A percentile compares a stretch with the other conserved stretches of the same genome.
Conservation (phyloP, 495 filamentous ascomycete species). For the Hypoxylon trugodes region DNA sequence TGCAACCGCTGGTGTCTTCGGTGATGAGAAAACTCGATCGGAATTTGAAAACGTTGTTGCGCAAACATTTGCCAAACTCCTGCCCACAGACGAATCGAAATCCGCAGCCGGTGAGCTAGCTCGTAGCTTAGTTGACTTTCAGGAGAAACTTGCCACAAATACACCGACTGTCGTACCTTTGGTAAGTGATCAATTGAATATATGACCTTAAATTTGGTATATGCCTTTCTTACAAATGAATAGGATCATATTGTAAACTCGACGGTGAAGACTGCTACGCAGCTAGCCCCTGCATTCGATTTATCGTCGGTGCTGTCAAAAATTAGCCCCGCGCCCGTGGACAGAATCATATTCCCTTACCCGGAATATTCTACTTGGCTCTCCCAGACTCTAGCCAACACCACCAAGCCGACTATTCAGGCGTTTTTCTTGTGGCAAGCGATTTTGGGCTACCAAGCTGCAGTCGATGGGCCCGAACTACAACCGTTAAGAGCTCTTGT, state of each 20-base stretch:
- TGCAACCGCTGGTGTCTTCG: not conserved
- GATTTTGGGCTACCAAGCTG: conserved; percentile 29
- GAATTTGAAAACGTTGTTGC: conserved; percentile 3
- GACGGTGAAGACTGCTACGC: conserved; percentile 4
- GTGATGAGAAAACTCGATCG: not conserved
- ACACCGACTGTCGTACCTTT: not conserved
- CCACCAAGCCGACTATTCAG: conserved; percentile 6
- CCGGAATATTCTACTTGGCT: conserved; percentile 14
- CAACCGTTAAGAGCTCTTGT: conserved; percentile 65
- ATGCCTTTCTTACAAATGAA: not conserved
- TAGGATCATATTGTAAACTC: not conserved
- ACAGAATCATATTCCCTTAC: conserved; percentile 4
- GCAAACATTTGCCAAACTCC: not conserved
- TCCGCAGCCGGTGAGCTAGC: conserved; percentile 1
- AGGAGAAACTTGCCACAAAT: not conserved
- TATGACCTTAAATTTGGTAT: not conserved
- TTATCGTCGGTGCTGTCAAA: conserved; percentile 6
- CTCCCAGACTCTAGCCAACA: conserved; percentile 8
- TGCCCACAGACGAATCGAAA: conserved; percentile 15
- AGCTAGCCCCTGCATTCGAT: conserved; percentile 18
- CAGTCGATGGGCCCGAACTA: conserved; percentile 63
- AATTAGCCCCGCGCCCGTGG: conserved; percentile 9
- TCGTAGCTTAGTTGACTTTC: conserved; percentile 8
- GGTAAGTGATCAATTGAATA: not conserved
- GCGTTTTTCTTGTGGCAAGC: conserved; percentile 22